These are phyloP conservation scores for Zasmidium cellare DNA, from an alignment of 2,329 filamentous ascomycete species.

Conservation along the genomic window DNA sequence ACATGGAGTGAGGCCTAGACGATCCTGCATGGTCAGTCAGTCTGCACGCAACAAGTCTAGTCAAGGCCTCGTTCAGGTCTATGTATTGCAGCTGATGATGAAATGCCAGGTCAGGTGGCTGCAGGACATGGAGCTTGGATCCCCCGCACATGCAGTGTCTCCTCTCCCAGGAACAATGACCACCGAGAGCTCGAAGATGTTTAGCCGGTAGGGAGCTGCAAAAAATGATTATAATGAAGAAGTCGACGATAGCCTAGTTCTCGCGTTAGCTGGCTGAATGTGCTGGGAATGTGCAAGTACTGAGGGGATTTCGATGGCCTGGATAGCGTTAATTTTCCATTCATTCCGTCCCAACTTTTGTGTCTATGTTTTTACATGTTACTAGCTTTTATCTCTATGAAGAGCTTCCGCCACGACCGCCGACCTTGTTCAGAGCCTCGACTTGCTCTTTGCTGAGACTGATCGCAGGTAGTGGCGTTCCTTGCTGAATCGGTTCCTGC, in stretches of 20 bases:
- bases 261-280: too few species aligned
- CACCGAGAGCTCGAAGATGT: background rate
- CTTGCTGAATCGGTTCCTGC: constrained; percentile 41
- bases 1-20: background rate
- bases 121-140: background rate
- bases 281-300: too few species aligned
- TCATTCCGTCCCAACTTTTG: background rate
- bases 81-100: background rate
- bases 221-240: too few species aligned
- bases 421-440: constrained; percentile 53
- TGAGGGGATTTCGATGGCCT: too few species aligned
- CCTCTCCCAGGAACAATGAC: background rate
- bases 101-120: background rate
- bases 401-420: constrained; percentile 48
- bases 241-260: too few species aligned
- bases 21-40: background rate
- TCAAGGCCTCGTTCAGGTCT: background rate
- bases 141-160: background rate
- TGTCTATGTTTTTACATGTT: background rate
- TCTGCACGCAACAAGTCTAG: background rate
- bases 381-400: background rate
- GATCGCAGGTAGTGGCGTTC: constrained; percentile 43
- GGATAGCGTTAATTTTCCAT: background rate
- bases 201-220: background rate
- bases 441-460: constrained; percentile 49